These are phyloP conservation scores for Ramaria sp. DNA, from an alignment of 768 basidiomycete genomes.

Conservation along the genomic window DNA sequence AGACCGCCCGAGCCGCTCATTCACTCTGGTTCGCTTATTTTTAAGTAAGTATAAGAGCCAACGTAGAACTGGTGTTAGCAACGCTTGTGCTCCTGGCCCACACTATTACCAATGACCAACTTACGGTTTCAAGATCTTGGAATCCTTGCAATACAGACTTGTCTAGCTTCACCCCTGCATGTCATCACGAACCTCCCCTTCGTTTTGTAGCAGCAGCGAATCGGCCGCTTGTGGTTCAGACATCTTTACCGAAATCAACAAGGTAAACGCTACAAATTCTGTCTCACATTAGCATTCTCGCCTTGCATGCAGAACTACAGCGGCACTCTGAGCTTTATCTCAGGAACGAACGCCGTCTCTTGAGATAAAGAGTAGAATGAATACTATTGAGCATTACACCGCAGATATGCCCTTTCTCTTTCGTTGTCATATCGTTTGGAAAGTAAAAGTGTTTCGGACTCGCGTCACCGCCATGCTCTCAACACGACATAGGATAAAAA, in stretches of 20 bases:
- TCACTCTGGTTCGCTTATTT: too few relatives aligned
- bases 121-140: neutral
- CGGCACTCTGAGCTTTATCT: too few relatives aligned
- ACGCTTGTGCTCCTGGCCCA: too few relatives aligned
- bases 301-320: too few relatives aligned
- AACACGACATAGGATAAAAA: conserved; percentile 95
- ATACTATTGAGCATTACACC: too few relatives aligned
- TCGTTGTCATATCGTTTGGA: conserved; percentile 90
- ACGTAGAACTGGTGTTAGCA: too few relatives aligned
- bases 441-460: conserved; percentile 95
- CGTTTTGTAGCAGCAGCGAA: conserved; percentile 12
- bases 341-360: too few relatives aligned
- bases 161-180: neutral
- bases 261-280: conserved; percentile 16
- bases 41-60: too few relatives aligned
- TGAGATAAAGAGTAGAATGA: too few relatives aligned
- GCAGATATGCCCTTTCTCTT: too few relatives aligned
- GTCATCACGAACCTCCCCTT: neutral
- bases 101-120: neutral
- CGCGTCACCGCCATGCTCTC: conserved; percentile 75
- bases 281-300: conserved; percentile 12
- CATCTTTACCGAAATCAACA: conserved; percentile 20
- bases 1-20: too few relatives aligned
- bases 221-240: conserved; percentile 18
- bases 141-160: too few relatives aligned